Base-by-base conservation (phyloP, 495 filamentous ascomycete genomes). In the Trichoderma erinaceum region DNA sequence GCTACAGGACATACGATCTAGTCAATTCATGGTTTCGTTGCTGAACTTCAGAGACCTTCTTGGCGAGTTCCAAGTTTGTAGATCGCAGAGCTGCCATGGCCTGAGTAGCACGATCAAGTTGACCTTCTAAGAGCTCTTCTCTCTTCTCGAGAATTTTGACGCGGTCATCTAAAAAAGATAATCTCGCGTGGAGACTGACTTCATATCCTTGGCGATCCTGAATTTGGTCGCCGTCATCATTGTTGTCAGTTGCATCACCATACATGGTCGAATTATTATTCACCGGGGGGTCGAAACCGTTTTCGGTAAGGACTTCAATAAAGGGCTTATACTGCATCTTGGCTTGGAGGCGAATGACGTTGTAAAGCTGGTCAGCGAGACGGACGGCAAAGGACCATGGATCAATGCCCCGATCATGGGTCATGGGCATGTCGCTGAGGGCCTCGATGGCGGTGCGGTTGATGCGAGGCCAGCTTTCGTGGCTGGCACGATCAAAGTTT, bases 391-490 rank as follows among this genome's bases (percentile, higher is more conserved):
- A 61, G 23, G 52, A 27, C 23, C 23, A 29, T 1, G n/a, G 23
- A 23, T 61, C 52, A 23, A 23, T 12, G 52, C 52, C 52, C 10
- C 15, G 4, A 23, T 61, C 52, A 23, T 61, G 52, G 52, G 52
- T 61, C 52, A 61, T 29, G 52, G 52, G 52, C 52, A 61, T 61
- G 52, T 27, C 29, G 52, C 52, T 61, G 4, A 61, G 52, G 52
- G 52, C 23, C 52, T 61, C 52, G 52, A 61, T 23, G 52, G 25
- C 27, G 52, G 52, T 12, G 52, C 52, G 52, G 52, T 32, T 61
- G 52, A 61, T 21, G 52, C 52, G 52, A 29, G 52, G 52, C 52
- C 52, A 61, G 52, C 25, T 61, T 21, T 61, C 52, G 52, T 61
- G 1, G 6, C 10, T 16, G 23, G 23, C 21, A 13, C 52, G 52